These are phyloP conservation scores for Edaphochlamys debaryana DNA, from an alignment of 139 green algal genomes.

Conservation along the genomic window DNA sequence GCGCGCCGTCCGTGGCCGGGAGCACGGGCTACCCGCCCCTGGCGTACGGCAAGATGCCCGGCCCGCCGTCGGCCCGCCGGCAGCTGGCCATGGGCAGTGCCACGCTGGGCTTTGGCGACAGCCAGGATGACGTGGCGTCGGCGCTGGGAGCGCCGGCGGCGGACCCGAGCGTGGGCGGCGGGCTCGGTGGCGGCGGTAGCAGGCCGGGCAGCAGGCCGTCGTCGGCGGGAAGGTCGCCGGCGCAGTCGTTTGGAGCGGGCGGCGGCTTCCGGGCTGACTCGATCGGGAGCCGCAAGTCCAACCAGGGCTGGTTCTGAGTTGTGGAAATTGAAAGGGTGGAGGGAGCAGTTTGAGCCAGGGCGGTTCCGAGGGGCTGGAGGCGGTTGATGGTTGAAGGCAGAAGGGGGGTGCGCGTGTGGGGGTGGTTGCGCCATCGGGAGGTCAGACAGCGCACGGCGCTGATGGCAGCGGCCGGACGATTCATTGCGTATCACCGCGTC, in stretches of 20 bases:
- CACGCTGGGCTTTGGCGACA: slow-evolving; percentile 11
- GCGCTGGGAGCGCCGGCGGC: background rate
- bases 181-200: background rate
- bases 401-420: background rate
- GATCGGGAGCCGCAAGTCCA: background rate
- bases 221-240: background rate
- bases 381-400: background rate
- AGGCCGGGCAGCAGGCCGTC: background rate
- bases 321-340: too few relatives aligned
- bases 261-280: background rate
- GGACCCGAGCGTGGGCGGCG: slow-evolving; percentile 4
- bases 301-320: background rate
- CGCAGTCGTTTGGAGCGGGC: background rate
- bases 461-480: too few relatives aligned
- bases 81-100: slow-evolving; percentile 11
- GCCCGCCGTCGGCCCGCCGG: background rate
- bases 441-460: too few relatives aligned
- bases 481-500: too few relatives aligned
- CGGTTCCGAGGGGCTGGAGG: too few relatives aligned
- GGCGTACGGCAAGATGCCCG: slow-evolving; percentile 6
- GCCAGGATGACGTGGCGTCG: background rate
- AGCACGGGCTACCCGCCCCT: background rate
- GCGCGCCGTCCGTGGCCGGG: background rate
- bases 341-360: too few relatives aligned
- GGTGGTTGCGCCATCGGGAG: too few relatives aligned